Evolutionary conservation across 306 rosid genomes (phyloP), one percentile per base, ranked within the genome.

Genomic region (Pyrus communis): DNA sequence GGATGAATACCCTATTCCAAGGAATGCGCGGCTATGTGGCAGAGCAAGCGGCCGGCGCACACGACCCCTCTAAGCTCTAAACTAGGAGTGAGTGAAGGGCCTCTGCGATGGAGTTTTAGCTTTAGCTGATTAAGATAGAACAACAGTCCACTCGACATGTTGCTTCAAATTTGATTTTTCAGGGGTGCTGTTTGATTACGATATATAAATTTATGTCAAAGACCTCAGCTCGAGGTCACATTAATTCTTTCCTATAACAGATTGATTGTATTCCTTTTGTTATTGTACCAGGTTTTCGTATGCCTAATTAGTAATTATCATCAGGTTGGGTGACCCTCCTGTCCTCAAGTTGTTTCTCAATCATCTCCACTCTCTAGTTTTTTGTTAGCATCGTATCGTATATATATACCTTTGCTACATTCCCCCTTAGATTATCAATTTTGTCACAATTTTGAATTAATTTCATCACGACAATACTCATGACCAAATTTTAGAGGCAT

Each of bases 1-100:
- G 69, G 99, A 95, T 15, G 99, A 95, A 77, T 92, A 73, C 73
- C 99, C 99, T 11, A 81, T 92, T 81, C 99, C 99, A 22, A 95
- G 81, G 91, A 92, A 95, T 73, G 99, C 99, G 18, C 89, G 83
- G 58, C 96, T 90, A 4, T 95, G 99, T 79, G 97, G 99, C 12
- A 88, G 80, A 72, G 97, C 97, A 45, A 79, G 80, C 7, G 97
- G 99, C 22, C 88, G 92, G 75, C 92, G 82, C 88, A 95, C 97
- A 3, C 85, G 97, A 22, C 99, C 99, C 5, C 88, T 93, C 75
- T 90, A 83, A 83, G 5, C 55, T 58, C 31, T 35, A 66, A 71
- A 68, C 69, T 58, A 9, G 3, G 55, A 49, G 8, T 17, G 55
- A 49, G 54, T 49, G 54, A 49, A 15, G 19, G 18, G 54, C 54